Evolutionary conservation across 805 yeast genomes (phyloP), one percentile per base, ranked within the genome.

Genomic region (Barnettozyma salicaria): DNA sequence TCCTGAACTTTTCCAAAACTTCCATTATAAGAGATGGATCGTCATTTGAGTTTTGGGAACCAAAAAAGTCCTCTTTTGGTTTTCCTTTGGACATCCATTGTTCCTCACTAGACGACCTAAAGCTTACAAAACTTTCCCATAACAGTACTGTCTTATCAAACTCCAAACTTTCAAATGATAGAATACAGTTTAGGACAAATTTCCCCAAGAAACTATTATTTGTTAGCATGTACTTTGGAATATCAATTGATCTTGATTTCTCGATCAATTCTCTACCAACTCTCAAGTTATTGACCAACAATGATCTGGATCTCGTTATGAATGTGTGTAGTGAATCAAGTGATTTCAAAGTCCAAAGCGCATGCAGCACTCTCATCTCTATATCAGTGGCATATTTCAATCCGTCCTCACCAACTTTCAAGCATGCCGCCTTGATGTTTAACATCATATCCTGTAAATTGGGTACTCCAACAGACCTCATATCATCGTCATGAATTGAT

Each of bases 301-400:
- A 37, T 2, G 51, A 40, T n/a, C 52, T 55, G 4, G 63, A 47
- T 13, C 53, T 53, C 7, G 53, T 40, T 8, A 69, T 45, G 43
- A 63, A 65, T 3, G 63, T 49, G 42, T 70, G 69, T 26, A 78
- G 57, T 4, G 59, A 56, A 41, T 78, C 82, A 12, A 75, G 60
- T 0, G 74, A 64, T 13, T 63, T 52, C 32, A 78, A 56, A 1
- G 56, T 49, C 80, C 81, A 76, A 2, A 74, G 27, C 4, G 60
- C 55, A 16, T 52, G 53, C 17, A 70, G 39, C 1, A 70, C 40
- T 21, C 59, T 45, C 20, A 44, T 43, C 25, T 61, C 63, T 4
- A 68, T 53, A 5, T 43, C 49, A 14, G 48, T 42, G 2, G 64
- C 53, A 36, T 60, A 39, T 9, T 39, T 41, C 11, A 30, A 27